Evolutionary conservation across 2,329 filamentous ascomycete genomes (phyloP).

Genomic region (Sarocladium brachiariae): DNA sequence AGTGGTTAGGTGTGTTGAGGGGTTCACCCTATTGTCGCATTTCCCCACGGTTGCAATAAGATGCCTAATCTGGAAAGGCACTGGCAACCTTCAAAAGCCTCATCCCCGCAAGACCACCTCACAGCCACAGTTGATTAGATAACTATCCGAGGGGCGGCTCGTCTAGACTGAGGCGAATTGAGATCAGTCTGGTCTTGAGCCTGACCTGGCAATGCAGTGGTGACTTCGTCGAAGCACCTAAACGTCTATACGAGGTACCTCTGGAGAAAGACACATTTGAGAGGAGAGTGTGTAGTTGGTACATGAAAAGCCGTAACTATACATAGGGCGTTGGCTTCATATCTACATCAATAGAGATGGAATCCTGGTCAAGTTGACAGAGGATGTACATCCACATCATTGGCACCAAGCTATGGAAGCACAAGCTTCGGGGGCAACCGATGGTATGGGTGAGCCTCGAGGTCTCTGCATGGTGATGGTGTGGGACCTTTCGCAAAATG

Average conservation of each 20-base stretch:
- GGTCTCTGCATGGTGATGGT: not conserved
- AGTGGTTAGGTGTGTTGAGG: constrained; percentile 1
- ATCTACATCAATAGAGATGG: not conserved
- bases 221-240: too few relatives aligned
- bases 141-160: too few relatives aligned
- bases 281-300: not conserved
- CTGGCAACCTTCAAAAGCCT: too few relatives aligned
- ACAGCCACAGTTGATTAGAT: too few relatives aligned
- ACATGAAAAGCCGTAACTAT: not conserved
- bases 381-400: too few relatives aligned
- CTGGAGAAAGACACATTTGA: not conserved
- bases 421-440: not conserved
- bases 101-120: too few relatives aligned
- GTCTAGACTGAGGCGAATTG: too few relatives aligned
- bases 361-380: not conserved
- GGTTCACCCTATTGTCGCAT: not conserved
- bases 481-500: not conserved
- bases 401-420: not conserved
- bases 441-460: constrained; percentile 6
- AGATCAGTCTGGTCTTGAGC: too few relatives aligned
- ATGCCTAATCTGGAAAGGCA: constrained; percentile 1
- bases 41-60: not conserved
- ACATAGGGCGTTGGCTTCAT: not conserved
- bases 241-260: not conserved
- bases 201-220: not conserved